phyloP scores from a whole-genome alignment of 495 filamentous ascomycete species.

The Neurospora sp. region DNA sequence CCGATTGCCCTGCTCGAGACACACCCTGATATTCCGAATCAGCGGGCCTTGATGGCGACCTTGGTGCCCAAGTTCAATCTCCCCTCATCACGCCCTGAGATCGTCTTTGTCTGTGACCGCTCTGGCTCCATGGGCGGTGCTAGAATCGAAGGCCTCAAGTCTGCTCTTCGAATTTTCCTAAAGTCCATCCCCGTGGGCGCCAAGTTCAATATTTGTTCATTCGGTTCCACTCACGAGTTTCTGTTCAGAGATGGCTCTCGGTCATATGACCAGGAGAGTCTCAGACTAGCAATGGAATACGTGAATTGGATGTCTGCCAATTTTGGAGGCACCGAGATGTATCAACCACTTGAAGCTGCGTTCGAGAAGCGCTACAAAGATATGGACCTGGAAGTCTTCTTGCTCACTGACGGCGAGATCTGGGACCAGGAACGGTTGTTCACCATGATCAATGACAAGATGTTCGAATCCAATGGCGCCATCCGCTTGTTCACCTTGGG shows the following conservation, averaged over 20 bases:
- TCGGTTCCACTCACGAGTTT: conserved; percentile 43
- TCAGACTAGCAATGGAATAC: conserved; percentile 42
- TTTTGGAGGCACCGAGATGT: conserved; percentile 64
- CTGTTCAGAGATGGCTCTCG: conserved; percentile 48
- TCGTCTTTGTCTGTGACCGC: conserved; percentile 63
- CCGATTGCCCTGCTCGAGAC: conserved; percentile 55
- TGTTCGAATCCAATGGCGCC: conserved; percentile 34
- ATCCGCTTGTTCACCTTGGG: conserved; percentile 59
- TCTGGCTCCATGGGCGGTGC: conserved; percentile 51
- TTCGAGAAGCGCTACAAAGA: conserved; percentile 41
- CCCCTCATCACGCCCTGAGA: conserved; percentile 43
- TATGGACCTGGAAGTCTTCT: conserved; percentile 51
- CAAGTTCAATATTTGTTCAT: conserved; percentile 69
- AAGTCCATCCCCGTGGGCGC: conserved; percentile 58
- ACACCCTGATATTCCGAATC: conserved; percentile 48
- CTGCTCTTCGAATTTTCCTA: conserved; percentile 56
- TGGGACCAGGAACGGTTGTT: conserved; percentile 50
- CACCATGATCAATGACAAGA: conserved; percentile 39
- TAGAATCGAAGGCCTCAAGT: conserved; percentile 44
- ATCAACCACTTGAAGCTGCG: conserved; percentile 39
- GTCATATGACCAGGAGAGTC: conserved; percentile 40
- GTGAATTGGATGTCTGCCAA: conserved; percentile 38
- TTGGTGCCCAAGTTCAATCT: conserved; percentile 57
- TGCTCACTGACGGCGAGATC: conserved; percentile 65
- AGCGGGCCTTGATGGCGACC: conserved; percentile 56